phyloP scores from a whole-genome alignment of 805 yeast species.

The Lipomyces starkeyi region DNA sequence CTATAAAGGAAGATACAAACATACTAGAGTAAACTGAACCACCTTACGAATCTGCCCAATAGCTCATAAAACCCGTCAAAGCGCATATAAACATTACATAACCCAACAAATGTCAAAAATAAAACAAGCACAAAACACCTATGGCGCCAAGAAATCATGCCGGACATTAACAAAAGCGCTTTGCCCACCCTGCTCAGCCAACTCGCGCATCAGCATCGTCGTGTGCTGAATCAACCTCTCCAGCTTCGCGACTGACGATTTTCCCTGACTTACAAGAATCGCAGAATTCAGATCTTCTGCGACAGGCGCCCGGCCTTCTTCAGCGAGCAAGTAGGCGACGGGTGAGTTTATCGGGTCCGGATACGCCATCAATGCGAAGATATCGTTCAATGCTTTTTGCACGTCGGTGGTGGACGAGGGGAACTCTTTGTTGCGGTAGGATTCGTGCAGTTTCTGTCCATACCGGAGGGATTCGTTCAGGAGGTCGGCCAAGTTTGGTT shows the following conservation, averaged over 20 bases:
- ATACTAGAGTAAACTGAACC: background rate
- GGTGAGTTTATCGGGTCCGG: slow-evolving; percentile 53
- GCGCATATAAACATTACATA: background rate
- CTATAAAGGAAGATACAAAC: background rate
- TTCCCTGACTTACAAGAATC: slow-evolving; percentile 53
- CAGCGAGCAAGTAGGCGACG: slow-evolving; percentile 49
- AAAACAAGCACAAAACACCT: slow-evolving; percentile 2
- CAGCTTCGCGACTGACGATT: slow-evolving; percentile 52
- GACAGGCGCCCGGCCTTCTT: slow-evolving; percentile 48
- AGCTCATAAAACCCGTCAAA: background rate
- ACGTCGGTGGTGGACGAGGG: slow-evolving; percentile 44
- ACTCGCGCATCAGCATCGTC: slow-evolving; percentile 37
- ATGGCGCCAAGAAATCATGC: slow-evolving; percentile 30
- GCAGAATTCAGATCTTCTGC: slow-evolving; percentile 54
- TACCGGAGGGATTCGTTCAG: slow-evolving; percentile 49
- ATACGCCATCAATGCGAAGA: slow-evolving; percentile 60
- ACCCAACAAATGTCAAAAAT: slow-evolving; percentile 1
- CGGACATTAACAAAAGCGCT: slow-evolving; percentile 34
- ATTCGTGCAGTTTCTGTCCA: slow-evolving; percentile 50
- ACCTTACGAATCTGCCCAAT: background rate
- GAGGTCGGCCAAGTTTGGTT: slow-evolving; percentile 14
- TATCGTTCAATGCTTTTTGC: slow-evolving; percentile 51
- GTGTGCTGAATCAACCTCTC: slow-evolving; percentile 54
- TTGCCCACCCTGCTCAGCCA: slow-evolving; percentile 36
- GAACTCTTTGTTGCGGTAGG: slow-evolving; percentile 41